A percentile compares a stretch with the other conserved stretches of the same genome.
Evolutionary conservation across 2,329 filamentous ascomycete genomes (phyloP).

Genomic region (Aureobasidium namibiae): DNA sequence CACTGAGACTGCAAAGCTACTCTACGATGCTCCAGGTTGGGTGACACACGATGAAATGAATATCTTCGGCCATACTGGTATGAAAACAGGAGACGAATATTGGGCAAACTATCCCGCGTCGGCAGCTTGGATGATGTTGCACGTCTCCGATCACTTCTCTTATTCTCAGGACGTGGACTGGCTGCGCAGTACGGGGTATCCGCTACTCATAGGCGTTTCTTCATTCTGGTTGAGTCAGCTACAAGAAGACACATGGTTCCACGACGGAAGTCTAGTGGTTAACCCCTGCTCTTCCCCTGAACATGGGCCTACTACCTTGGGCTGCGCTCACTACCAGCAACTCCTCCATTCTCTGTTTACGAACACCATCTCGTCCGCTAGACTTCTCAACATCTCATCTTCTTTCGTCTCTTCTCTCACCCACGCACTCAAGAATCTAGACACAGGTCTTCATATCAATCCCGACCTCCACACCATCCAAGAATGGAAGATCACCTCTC

Average conservation of each 20-base stretch:
- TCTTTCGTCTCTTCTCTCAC: slow-evolving; percentile 32
- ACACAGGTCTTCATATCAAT: slow-evolving; percentile 43
- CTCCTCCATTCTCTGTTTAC: slow-evolving; percentile 36
- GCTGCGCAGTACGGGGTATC: slow-evolving; percentile 41
- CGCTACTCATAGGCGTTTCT: slow-evolving; percentile 45
- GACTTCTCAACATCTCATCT: slow-evolving; percentile 20
- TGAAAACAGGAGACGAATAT: slow-evolving; percentile 36
- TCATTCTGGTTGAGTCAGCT: slow-evolving; percentile 51
- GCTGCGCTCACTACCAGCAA: slow-evolving; percentile 48
- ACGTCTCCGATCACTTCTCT: slow-evolving; percentile 50
- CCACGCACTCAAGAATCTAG: slow-evolving; percentile 37
- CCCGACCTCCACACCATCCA: slow-evolving; percentile 35
- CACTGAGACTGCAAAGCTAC: slow-evolving; percentile 42
- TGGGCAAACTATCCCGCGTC: slow-evolving; percentile 40
- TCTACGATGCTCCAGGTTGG: slow-evolving; percentile 50
- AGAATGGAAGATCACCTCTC: slow-evolving; percentile 43
- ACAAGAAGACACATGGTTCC: slow-evolving; percentile 41
- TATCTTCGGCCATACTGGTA: slow-evolving; percentile 49
- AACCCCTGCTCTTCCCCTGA: slow-evolving; percentile 54
- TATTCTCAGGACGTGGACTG: slow-evolving; percentile 43
- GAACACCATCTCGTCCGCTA: slow-evolving; percentile 20
- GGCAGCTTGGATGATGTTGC: slow-evolving; percentile 53
- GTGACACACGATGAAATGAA: slow-evolving; percentile 52
- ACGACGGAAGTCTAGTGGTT: slow-evolving; percentile 46
- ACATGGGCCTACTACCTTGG: slow-evolving; percentile 44